Conservation (phyloP, 495 filamentous ascomycete species). For the Opeltia flavorubescens region DNA sequence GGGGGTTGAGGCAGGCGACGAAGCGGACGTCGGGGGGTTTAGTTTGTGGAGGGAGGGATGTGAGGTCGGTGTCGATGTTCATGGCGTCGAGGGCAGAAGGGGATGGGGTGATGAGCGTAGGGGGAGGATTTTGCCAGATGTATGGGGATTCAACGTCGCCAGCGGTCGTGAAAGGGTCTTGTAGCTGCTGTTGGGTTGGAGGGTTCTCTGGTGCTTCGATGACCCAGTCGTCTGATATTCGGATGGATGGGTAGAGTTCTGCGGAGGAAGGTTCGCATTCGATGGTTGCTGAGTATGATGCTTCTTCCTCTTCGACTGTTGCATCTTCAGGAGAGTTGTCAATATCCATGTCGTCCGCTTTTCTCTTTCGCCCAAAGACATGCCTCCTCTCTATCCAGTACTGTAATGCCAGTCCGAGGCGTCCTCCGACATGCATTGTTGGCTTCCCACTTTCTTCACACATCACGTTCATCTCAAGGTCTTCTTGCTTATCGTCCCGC, state of each 20-base stretch:
- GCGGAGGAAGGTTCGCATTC: slow-evolving; percentile 43
- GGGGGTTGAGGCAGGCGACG: slow-evolving; percentile 70
- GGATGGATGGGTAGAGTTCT: slow-evolving; percentile 40
- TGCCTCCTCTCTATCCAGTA: slow-evolving; percentile 67
- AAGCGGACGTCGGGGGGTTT: slow-evolving; percentile 67
- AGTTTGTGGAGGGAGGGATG: slow-evolving; percentile 27
- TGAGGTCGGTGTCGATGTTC: slow-evolving; percentile 15
- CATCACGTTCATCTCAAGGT: slow-evolving; percentile 36
- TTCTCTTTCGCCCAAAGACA: slow-evolving; percentile 24
- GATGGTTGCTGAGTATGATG: slow-evolving; percentile 45
- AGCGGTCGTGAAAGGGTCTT: slow-evolving; percentile 24
- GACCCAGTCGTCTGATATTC: slow-evolving; percentile 57
- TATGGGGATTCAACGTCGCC: slow-evolving; percentile 24
- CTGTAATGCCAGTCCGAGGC: slow-evolving; percentile 64
- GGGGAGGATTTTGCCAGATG: slow-evolving; percentile 53
- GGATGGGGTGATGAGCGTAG: not conserved
- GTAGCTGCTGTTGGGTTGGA: slow-evolving; percentile 19
- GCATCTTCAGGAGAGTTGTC: slow-evolving; percentile 3
- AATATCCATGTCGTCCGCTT: slow-evolving; percentile 16
- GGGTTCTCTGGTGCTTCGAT: slow-evolving; percentile 38
- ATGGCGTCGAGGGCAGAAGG: not conserved
- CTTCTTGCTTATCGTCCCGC: slow-evolving; percentile 25
- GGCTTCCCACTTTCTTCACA: slow-evolving; percentile 63
- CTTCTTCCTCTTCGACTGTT: slow-evolving; percentile 8
- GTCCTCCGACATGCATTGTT: slow-evolving; percentile 55